Conservation (phyloP, 768 basidiomycete genomes). For the Hericium coralloides region DNA sequence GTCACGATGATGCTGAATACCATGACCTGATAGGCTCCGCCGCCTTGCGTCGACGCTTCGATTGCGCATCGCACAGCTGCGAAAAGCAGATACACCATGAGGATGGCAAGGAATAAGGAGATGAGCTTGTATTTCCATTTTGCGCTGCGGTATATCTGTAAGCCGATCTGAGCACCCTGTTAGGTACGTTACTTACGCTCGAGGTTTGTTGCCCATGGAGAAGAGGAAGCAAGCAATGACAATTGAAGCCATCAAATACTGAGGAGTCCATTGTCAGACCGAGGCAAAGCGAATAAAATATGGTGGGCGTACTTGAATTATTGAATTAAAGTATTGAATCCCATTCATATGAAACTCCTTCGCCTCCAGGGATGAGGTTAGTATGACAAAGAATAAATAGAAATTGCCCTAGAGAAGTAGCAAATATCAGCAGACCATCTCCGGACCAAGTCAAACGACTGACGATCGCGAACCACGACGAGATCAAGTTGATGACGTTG, state of each 20-base stretch:
- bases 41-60: constrained; percentile 58
- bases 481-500: constrained; percentile 79
- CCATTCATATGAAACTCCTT: constrained; percentile 50
- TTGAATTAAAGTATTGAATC: constrained; percentile 66
- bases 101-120: constrained; percentile 59
- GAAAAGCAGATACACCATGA: constrained; percentile 80
- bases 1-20: constrained; percentile 81
- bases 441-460: constrained; percentile 21
- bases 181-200: constrained; percentile 69
- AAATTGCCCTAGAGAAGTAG: constrained; percentile 66
- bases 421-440: background rate
- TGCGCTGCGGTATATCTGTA: constrained; percentile 32
- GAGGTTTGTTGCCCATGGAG: constrained; percentile 92
- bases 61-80: constrained; percentile 78
- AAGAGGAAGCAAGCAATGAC: constrained; percentile 88
- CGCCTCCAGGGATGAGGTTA: constrained; percentile 84
- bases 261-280: background rate
- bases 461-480: constrained; percentile 91
- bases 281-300: background rate
- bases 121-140: constrained; percentile 82
- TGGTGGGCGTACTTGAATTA: constrained; percentile 48
- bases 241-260: constrained; percentile 80
- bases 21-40: constrained; percentile 63
- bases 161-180: background rate
- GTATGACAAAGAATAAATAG: constrained; percentile 88